Evolutionary conservation across 2,329 filamentous ascomycete species (phyloP).

Genomic region (Pseudomassariella vexata): DNA sequence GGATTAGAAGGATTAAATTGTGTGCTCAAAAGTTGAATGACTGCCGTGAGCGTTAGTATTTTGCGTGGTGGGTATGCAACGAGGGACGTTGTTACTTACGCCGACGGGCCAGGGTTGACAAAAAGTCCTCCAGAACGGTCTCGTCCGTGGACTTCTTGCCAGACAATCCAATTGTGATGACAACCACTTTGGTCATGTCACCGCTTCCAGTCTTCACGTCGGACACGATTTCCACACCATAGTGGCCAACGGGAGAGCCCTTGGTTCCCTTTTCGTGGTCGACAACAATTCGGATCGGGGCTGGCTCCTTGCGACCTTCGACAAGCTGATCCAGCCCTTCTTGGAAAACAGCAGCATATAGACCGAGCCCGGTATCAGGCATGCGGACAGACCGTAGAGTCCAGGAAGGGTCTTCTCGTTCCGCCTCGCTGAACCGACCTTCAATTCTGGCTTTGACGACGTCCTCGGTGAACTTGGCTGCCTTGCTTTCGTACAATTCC

Average conservation of each 20-base stretch:
- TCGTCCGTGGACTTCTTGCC: slow-evolving; percentile 70
- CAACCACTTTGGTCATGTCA: slow-evolving; percentile 43
- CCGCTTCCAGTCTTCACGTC: slow-evolving; percentile 54
- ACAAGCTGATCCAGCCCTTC: slow-evolving; percentile 58
- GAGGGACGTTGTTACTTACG: slow-evolving; percentile 55
- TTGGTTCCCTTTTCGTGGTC: slow-evolving; percentile 64
- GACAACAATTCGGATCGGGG: slow-evolving; percentile 66
- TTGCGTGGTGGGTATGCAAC: background rate
- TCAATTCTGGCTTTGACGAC: slow-evolving; percentile 82
- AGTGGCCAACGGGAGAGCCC: slow-evolving; percentile 59
- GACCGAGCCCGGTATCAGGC: slow-evolving; percentile 51
- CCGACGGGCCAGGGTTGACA: slow-evolving; percentile 69
- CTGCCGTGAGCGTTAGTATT: slow-evolving; percentile 37
- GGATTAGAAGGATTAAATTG: slow-evolving; percentile 65
- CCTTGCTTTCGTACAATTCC: slow-evolving; percentile 73
- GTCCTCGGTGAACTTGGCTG: slow-evolving; percentile 74
- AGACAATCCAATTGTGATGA: slow-evolving; percentile 56
- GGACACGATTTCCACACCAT: slow-evolving; percentile 66
- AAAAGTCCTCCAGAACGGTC: slow-evolving; percentile 64
- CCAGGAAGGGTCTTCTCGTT: slow-evolving; percentile 78
- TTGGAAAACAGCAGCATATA: slow-evolving; percentile 67
- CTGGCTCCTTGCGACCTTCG: slow-evolving; percentile 61
- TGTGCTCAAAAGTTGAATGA: slow-evolving; percentile 65
- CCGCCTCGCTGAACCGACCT: slow-evolving; percentile 74
- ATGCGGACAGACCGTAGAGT: slow-evolving; percentile 66